These are phyloP conservation scores for Porphyra umbilicalis DNA, from an alignment of 31 red algal genomes.

Conservation along the genomic window DNA sequence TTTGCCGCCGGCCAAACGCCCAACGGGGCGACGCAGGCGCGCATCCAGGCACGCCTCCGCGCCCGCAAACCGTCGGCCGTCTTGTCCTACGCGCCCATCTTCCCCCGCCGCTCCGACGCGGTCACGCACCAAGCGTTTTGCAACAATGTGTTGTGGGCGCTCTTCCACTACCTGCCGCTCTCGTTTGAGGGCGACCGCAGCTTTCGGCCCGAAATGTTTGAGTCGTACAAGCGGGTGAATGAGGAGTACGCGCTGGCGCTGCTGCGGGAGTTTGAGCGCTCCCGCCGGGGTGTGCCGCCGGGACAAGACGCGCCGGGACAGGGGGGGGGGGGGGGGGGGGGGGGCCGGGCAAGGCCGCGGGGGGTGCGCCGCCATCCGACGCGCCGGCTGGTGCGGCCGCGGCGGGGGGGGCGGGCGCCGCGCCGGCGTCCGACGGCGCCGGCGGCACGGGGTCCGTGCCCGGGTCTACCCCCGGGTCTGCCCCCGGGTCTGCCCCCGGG, in stretches of 20 bases:
- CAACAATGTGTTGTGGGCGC: conserved; percentile 93
- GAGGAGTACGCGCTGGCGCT: conserved; percentile 65
- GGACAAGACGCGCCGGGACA: not conserved
- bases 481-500: not conserved
- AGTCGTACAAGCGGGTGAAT: conserved; percentile 91
- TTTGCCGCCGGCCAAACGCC: not conserved
- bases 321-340: not conserved
- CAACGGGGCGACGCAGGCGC: not conserved
- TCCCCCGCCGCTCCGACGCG: conserved; percentile 37
- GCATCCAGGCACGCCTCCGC: conserved; percentile 2
- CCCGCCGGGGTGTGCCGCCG: not conserved
- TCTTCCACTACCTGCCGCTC: conserved; percentile 96
- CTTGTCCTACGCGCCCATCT: conserved; percentile 71
- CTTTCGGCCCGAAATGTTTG: conserved; percentile 61
- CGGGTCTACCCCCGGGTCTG: too few relatives aligned
- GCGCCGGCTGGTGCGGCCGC: too few relatives aligned
- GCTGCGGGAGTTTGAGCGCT: conserved; percentile 34
- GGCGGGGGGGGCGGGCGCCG: too few relatives aligned
- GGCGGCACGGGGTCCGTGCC: too few relatives aligned
- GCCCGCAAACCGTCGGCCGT: conserved; percentile 22
- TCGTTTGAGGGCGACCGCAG: conserved; percentile 63
- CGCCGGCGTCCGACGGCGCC: too few relatives aligned
- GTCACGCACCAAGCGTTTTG: conserved; percentile 78
- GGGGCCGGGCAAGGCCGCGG: too few relatives aligned
- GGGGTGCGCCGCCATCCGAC: too few relatives aligned